These are phyloP conservation scores for Crithidia sp. DNA, from an alignment of 208 protist genomes.

Conservation along the genomic window DNA sequence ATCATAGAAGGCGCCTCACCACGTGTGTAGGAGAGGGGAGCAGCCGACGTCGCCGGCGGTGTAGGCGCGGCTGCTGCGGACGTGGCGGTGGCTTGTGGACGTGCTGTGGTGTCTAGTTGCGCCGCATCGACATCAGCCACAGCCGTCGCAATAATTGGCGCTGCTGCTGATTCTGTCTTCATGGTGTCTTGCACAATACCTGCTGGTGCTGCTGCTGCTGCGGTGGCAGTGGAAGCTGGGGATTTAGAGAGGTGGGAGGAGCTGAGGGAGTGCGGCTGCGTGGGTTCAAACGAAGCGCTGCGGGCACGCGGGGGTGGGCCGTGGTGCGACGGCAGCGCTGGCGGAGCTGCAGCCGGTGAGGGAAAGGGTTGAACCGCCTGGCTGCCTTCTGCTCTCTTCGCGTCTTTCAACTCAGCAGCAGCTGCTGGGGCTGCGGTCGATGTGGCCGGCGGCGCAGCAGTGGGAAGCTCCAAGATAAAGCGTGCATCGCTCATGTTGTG, in stretches of 20 bases:
- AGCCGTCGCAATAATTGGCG: background rate
- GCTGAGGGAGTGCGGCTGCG: background rate
- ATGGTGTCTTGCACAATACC: no score
- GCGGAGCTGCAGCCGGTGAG: constrained; percentile 2
- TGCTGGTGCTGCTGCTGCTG: background rate
- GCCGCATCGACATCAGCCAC: background rate
- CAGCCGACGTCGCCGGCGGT: background rate
- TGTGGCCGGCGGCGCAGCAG: background rate
- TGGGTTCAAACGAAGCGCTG: constrained; percentile 13
- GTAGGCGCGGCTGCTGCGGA: background rate
- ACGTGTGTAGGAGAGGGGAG: background rate
- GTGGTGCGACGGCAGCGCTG: constrained; percentile 18
- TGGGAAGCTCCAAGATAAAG: constrained; percentile 50
- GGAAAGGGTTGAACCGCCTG: no score
- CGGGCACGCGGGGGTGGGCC: constrained; percentile 25
- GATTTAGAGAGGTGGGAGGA: background rate
- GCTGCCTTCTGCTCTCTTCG: background rate
- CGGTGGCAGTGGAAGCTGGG: background rate
- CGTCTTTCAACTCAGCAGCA: background rate
- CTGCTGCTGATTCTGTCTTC: background rate
- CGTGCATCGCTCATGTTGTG: constrained; percentile 53
- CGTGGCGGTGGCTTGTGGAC: background rate
- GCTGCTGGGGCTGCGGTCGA: background rate
- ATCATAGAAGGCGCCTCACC: background rate
- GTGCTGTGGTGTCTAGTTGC: background rate